Evolutionary conservation across 345 rosid genomes (phyloP), one percentile per base, ranked within the genome.

Genomic region (Ailanthus altissimus): DNA sequence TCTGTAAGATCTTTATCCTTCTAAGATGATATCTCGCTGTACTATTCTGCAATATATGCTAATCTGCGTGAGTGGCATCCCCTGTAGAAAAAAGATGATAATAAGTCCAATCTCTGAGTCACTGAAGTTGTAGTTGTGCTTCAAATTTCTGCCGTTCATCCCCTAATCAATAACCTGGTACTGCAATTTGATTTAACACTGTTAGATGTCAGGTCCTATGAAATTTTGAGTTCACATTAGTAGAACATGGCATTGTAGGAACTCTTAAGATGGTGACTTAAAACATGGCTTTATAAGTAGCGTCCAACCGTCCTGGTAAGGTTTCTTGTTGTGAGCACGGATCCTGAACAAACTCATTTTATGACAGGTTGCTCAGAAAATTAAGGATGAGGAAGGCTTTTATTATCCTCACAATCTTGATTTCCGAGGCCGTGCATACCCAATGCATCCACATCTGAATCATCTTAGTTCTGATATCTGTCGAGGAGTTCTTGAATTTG

Each of bases 361-460:
- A 65, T 61, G 73, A 80, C 89, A 96, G 99, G 99, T 96, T 76
- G 99, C 99, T 80, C 88, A 83, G 61, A 96, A 86, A 84, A 89
- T 96, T 92, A 93, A 88, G 84, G 90, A 87, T 75, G 99, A 96
- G 83, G 97, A 92, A 79, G 97, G 98, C 79, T 96, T 96, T 88
- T 96, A 90, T 78, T 96, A 96, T 83, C 99, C 99, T 72, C 99
- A 96, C 87, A 96, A 96, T 86, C 89, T 96, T 77, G 99, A 96
- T 85, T 96, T 96, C 83, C 87, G 98, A 79, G 99, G 99, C 36
- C 98, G 97, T 73, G 97, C 98, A 38, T 96, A 96, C 70, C 99
- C 99, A 65, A 96, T 96, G 99, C 99, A 93, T 84, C 89, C 98
- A 76, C 94, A 93, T 86, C 80, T 96, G 84, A 96, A 90, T 82